These are phyloP conservation scores for Polyporus arcularius DNA, from an alignment of 768 basidiomycete species.

Conservation along the genomic window DNA sequence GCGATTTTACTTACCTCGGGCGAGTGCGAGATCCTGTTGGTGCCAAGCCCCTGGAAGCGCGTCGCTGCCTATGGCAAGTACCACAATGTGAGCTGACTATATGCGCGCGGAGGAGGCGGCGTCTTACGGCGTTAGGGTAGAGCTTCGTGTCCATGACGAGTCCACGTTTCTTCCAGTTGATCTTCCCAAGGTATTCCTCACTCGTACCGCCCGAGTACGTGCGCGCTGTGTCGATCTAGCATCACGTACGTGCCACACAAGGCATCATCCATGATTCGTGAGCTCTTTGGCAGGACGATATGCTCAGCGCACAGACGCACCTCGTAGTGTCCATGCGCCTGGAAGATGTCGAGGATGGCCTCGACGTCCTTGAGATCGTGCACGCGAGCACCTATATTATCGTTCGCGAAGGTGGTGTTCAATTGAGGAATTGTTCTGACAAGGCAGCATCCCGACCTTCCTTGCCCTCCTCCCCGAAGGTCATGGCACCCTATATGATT, in stretches of 20 bases:
- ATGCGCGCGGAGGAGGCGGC: background rate
- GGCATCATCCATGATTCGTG: background rate
- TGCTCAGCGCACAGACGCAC: conserved; percentile 24
- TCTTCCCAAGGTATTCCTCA: conserved; percentile 45
- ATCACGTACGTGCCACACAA: too few species aligned
- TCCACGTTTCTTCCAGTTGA: conserved; percentile 48
- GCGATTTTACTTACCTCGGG: conserved; percentile 19
- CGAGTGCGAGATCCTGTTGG: conserved; percentile 24
- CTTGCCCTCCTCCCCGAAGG: conserved; percentile 51
- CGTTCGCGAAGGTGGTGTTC: conserved; percentile 8
- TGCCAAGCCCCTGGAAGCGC: background rate
- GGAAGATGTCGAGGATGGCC: conserved; percentile 55
- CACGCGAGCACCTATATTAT: conserved; percentile 40
- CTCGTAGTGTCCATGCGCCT: conserved; percentile 57
- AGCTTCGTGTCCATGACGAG: conserved; percentile 63
- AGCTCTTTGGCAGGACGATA: background rate
- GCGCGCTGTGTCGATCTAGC: conserved; percentile 29
- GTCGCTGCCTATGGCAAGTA: background rate
- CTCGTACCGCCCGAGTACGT: conserved; percentile 29
- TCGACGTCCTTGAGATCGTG: conserved; percentile 49
- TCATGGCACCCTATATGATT: conserved; percentile 49
- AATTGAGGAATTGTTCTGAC: background rate
- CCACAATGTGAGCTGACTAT: too few species aligned
- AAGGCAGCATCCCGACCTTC: conserved; percentile 31
- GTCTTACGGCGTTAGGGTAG: conserved; percentile 39